Evolutionary conservation across 1,284 basidiomycete species (phyloP), one percentile per base, ranked within the genome.

Genomic region (Trichosporon sp.): DNA sequence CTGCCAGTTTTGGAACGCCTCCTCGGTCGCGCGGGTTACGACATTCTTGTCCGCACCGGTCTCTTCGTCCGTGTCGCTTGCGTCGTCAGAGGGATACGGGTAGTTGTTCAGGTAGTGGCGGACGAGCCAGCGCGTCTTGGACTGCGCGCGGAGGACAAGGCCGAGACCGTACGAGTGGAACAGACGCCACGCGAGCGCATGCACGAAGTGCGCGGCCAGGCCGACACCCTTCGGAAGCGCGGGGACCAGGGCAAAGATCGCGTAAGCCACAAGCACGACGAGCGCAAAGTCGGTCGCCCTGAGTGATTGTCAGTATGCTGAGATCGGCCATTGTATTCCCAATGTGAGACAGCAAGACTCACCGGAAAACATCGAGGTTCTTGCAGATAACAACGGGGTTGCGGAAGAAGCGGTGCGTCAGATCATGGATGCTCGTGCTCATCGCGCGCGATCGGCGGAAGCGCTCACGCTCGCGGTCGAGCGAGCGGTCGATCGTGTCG

Each of bases 1-100:
- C 80, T 98, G 98, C 94, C 95, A 99, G 78, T 95, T 95, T 33
- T 85, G 84, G 74, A 98, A 99, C 0, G 95, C 92, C 76, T 98
- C 95, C 57, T 88, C 85, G 11, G 95, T 86, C 0, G 94, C 93
- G 59, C 87, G 86, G 76, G 85, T 79, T 59, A 86, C 83, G 36
- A 80, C 75, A 57, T 72, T 70, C 60, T 78, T 73, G 56, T 82
- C 71, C 16, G 74, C 84, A 66, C 87, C 85, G 49, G 70, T 67
- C 82, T 82, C 69, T 80, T 81, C 69, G 31, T 72, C 71, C 29
- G 71, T 71, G 11, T 57, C 66, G 3, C 64, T 60, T 10, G 61
- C 68, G 40, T 60, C 66, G 60, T 76, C 72, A 6, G 69, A 68
- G 8, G 87, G 85, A 78, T 95, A 94, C 68, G 92, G 87, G 75